Conservation (phyloP, 2,329 filamentous ascomycete genomes). For the Kalmusia sp. region DNA sequence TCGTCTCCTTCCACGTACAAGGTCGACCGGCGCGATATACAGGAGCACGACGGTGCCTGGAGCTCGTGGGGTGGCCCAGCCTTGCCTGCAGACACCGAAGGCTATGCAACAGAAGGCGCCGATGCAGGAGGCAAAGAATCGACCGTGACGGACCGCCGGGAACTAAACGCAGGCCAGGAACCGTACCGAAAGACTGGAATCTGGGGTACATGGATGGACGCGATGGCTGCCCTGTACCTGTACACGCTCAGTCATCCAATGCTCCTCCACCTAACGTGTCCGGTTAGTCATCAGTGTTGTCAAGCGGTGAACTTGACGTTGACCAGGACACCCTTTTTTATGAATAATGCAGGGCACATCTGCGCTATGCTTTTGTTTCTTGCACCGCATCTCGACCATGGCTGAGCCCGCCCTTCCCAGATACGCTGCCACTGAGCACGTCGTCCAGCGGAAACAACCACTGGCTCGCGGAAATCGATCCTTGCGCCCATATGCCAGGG, state of each 20-base stretch:
- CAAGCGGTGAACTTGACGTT: not conserved
- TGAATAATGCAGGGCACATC: no score
- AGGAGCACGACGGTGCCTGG: no score
- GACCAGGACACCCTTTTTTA: no score
- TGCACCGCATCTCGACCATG: no score
- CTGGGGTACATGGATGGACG: constrained; percentile 42
- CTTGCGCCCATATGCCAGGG: no score
- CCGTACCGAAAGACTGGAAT: constrained; percentile 37
- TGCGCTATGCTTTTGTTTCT: no score
- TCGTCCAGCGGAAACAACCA: no score
- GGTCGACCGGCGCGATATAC: not conserved
- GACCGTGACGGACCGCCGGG: constrained; percentile 27
- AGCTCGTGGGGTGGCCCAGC: not conserved
- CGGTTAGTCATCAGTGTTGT: constrained; percentile 31
- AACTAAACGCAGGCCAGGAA: constrained; percentile 29
- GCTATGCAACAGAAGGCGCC: constrained; percentile 15
- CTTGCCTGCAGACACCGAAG: constrained; percentile 39
- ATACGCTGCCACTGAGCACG: no score
- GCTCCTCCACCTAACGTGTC: constrained; percentile 9
- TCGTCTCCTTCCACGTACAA: not conserved
- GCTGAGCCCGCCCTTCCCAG: no score
- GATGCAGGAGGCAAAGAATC: constrained; percentile 25
- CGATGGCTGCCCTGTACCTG: constrained; percentile 20
- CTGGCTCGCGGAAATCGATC: no score
- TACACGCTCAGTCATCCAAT: constrained; percentile 13